These are phyloP conservation scores for Paxillus involutus DNA, from an alignment of 768 basidiomycete genomes.

Conservation along the genomic window DNA sequence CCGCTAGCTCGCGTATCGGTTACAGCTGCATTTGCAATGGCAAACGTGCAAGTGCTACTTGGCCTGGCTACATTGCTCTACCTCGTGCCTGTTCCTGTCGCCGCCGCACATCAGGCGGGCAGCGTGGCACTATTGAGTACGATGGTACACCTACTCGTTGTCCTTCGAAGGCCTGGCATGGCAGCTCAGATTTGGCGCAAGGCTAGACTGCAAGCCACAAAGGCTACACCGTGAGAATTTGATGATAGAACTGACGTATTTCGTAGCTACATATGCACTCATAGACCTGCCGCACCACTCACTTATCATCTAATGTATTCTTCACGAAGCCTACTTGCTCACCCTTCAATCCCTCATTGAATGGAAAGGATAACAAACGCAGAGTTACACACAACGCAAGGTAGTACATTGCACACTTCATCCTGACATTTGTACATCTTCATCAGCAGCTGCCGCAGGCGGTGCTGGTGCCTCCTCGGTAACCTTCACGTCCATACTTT, in stretches of 20 bases:
- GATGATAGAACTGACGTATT: background rate
- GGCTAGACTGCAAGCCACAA: slow-evolving; percentile 23
- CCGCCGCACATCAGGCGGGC: slow-evolving; percentile 94
- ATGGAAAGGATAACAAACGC: background rate
- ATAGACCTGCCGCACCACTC: slow-evolving; percentile 24
- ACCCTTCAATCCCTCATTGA: background rate
- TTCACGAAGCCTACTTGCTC: background rate
- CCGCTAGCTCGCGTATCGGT: slow-evolving; percentile 54
- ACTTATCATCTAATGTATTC: slow-evolving; percentile 13
- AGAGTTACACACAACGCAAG: slow-evolving; percentile 5
- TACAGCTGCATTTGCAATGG: slow-evolving; percentile 70
- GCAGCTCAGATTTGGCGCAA: slow-evolving; percentile 65
- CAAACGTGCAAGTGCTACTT: slow-evolving; percentile 77
- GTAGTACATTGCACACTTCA: slow-evolving; percentile 34
- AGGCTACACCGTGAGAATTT: slow-evolving; percentile 5
- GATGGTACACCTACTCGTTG: slow-evolving; percentile 73
- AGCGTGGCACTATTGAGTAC: slow-evolving; percentile 86
- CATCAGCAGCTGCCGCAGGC: slow-evolving; percentile 46
- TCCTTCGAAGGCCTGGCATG: slow-evolving; percentile 65
- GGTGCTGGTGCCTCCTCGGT: slow-evolving; percentile 38
- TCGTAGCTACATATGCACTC: slow-evolving; percentile 10
- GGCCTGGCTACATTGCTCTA: slow-evolving; percentile 85
- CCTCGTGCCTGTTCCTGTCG: slow-evolving; percentile 89
- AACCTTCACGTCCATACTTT: slow-evolving; percentile 77
- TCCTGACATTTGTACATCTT: slow-evolving; percentile 87